phyloP scores from a whole-genome alignment of 2,329 filamentous ascomycete species.

The Curvularia verruculosa region DNA sequence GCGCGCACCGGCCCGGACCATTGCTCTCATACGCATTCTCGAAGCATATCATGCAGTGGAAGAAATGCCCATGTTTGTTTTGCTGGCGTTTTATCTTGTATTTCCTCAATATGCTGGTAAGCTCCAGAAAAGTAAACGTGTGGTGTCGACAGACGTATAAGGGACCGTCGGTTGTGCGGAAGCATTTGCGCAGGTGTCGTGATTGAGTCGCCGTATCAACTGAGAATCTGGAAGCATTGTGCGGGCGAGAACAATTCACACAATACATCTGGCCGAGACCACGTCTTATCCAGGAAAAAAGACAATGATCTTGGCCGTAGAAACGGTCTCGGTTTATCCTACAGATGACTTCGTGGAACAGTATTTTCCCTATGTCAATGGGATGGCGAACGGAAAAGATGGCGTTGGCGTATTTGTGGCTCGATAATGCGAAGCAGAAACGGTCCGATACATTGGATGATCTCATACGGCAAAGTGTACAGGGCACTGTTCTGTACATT shows the following conservation, averaged over 20 bases:
- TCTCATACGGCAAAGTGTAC: conserved; percentile 4
- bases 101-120: background rate
- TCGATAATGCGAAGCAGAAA: conserved; percentile 3
- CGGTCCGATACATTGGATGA: conserved; percentile 2
- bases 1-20: background rate
- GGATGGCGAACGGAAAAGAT: background rate
- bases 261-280: background rate
- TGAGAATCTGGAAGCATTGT: background rate
- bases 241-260: background rate
- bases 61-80: background rate
- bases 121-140: background rate
- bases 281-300: background rate
- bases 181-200: conserved; percentile 1
- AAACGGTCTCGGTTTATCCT: background rate
- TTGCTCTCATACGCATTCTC: background rate
- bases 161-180: background rate
- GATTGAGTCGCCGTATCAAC: background rate
- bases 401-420: background rate
- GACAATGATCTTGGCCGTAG: background rate
- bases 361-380: background rate
- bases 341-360: background rate
- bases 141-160: background rate
- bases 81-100: background rate
- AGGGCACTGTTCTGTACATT: background rate
- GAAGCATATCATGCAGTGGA: background rate